Percentiles rank a stretch among this genome's conserved stretches.
phyloP scores from a whole-genome alignment of 2,329 filamentous ascomycete species.

The Clonostachys chloroleuca region DNA sequence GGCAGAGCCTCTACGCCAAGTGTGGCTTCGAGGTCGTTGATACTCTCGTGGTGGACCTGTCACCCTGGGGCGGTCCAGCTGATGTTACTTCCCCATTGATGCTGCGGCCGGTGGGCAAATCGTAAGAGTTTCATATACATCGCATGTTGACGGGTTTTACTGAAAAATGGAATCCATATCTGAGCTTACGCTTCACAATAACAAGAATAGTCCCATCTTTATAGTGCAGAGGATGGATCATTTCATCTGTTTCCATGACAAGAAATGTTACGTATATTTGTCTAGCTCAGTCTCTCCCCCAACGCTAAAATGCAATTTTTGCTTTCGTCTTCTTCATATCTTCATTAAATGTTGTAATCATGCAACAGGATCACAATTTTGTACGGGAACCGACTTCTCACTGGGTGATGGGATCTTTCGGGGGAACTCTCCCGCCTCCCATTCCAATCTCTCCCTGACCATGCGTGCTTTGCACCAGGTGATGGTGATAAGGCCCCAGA shows the following conservation, averaged over 20 bases:
- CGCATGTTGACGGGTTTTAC: too few relatives aligned
- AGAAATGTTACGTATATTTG: too few relatives aligned
- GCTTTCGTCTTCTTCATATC: not conserved
- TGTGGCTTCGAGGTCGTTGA: conserved; percentile 25
- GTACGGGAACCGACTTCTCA: not conserved
- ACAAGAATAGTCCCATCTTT: too few relatives aligned
- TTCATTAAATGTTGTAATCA: not conserved
- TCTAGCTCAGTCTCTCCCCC: too few relatives aligned
- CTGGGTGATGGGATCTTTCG: conserved; percentile 1
- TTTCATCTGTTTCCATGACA: too few relatives aligned
- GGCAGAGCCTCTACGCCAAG: conserved; percentile 23
- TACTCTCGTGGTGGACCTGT: conserved; percentile 14
- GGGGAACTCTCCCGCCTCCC: conserved; percentile 18
- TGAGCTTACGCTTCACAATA: too few relatives aligned
- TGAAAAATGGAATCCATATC: too few relatives aligned
- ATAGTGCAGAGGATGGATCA: too few relatives aligned
- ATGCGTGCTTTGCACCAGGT: conserved; percentile 29
- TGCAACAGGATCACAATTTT: not conserved
- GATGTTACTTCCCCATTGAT: conserved; percentile 12
- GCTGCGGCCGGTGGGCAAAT: conserved; percentile 8
- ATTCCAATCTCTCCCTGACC: conserved; percentile 27
- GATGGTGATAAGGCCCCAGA: conserved; percentile 27
- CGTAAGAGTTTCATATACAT: too few relatives aligned
- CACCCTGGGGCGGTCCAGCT: conserved; percentile 17
- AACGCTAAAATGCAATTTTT: too few relatives aligned